Evolutionary conservation across 2,329 filamentous ascomycete species (phyloP).

Genomic region (Ophiostoma piceae): DNA sequence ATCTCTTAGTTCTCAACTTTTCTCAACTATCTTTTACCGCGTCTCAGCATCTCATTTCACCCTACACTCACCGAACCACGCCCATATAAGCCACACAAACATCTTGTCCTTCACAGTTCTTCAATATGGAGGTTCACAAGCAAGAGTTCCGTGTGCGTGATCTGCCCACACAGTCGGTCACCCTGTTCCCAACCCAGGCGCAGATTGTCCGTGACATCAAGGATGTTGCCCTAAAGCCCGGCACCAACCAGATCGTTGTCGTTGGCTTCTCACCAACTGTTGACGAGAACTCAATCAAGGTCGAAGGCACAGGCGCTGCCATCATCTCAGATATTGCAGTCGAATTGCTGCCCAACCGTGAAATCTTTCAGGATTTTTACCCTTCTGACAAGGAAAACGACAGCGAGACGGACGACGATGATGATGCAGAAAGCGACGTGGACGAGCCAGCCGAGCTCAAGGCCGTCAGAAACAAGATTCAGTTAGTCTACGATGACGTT

Average conservation of each 20-base stretch:
- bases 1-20: background rate
- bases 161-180: conserved; percentile 56
- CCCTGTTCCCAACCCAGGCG: conserved; percentile 57
- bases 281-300: conserved; percentile 53
- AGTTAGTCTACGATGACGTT: conserved; percentile 33
- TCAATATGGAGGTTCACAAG: conserved; percentile 39
- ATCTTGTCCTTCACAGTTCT: background rate
- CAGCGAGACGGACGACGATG: conserved; percentile 30
- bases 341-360: conserved; percentile 51
- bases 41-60: background rate
- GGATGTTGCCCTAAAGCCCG: conserved; percentile 48
- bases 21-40: background rate
- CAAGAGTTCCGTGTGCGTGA: conserved; percentile 53
- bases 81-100: background rate
- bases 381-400: conserved; percentile 41
- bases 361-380: conserved; percentile 51
- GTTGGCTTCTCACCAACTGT: conserved; percentile 49
- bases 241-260: conserved; percentile 53
- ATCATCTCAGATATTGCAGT: conserved; percentile 59
- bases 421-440: conserved; percentile 31
- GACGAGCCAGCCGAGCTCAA: conserved; percentile 31
- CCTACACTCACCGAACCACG: background rate
- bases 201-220: conserved; percentile 57
- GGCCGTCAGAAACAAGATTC: conserved; percentile 33
- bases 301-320: conserved; percentile 54